Conservation (phyloP, 169 alveolate species). For the Plasmodium sp. region DNA sequence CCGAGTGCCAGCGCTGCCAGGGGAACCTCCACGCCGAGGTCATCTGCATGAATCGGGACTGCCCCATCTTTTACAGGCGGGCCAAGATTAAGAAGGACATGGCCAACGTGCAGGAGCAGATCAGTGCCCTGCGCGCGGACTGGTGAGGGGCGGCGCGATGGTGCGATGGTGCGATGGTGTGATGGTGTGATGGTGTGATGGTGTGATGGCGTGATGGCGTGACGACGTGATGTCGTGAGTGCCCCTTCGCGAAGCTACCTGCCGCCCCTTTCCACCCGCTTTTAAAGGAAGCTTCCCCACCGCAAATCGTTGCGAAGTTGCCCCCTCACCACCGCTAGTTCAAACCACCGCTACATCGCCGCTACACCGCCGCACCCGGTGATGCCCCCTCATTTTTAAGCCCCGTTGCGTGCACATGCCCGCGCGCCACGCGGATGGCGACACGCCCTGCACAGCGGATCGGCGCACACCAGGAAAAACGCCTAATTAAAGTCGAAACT, state of each 20-base stretch:
- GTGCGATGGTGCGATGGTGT: background rate
- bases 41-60: constrained; percentile 97
- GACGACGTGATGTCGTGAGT: no score
- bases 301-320: background rate
- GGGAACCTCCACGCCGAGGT: constrained; percentile 96
- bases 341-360: background rate
- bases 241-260: no score
- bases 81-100: constrained; percentile 94
- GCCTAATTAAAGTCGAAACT: background rate
- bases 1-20: constrained; percentile 98
- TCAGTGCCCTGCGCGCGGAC: constrained; percentile 75
- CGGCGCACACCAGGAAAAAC: background rate
- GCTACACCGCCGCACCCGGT: background rate
- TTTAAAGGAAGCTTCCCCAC: background rate
- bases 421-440: background rate
- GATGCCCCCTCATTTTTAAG: background rate
- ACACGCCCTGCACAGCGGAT: background rate
- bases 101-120: constrained; percentile 82
- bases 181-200: no score
- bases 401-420: background rate
- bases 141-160: background rate
- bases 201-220: no score
- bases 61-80: constrained; percentile 98
- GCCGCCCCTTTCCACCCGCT: background rate
- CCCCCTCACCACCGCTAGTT: background rate